These are phyloP conservation scores for Ceraceosorus guamensis DNA, from an alignment of 1,284 basidiomycete genomes.

Conservation along the genomic window DNA sequence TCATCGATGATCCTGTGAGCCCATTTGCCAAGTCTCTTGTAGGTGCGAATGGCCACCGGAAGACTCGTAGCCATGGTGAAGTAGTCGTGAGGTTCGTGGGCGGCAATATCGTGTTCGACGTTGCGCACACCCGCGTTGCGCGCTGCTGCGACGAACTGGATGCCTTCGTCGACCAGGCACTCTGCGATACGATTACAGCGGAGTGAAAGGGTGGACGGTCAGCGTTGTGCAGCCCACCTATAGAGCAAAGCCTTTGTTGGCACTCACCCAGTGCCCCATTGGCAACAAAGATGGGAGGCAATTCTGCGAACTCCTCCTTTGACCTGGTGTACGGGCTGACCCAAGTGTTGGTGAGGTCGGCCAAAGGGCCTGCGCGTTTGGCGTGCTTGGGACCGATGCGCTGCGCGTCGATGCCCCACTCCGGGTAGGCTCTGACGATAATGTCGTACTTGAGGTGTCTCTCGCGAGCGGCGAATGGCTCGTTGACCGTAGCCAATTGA, in stretches of 20 bases:
- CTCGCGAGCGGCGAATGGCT: constrained; percentile 21
- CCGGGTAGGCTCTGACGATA: constrained; percentile 22
- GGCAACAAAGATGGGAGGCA: constrained; percentile 18
- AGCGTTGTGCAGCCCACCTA: background rate
- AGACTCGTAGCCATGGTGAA: constrained; percentile 27
- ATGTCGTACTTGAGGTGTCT: constrained; percentile 32
- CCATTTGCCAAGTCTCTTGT: constrained; percentile 28
- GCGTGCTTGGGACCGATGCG: constrained; percentile 11
- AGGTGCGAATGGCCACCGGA: constrained; percentile 16
- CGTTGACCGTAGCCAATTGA: constrained; percentile 19
- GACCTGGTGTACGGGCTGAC: constrained; percentile 21
- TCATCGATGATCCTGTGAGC: background rate
- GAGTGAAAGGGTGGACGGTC: background rate
- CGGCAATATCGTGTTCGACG: background rate
- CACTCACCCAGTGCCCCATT: constrained; percentile 12
- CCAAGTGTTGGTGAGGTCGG: constrained; percentile 20
- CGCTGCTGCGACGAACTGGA: constrained; percentile 16
- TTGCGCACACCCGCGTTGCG: constrained; percentile 10
- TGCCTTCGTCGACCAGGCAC: constrained; percentile 23
- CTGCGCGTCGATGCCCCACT: constrained; percentile 31
- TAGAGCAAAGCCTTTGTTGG: too few relatives aligned
- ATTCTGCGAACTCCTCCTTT: constrained; percentile 19
- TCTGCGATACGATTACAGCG: constrained; percentile 1
- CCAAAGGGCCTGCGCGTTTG: constrained; percentile 11
- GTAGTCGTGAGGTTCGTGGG: constrained; percentile 28